Percentiles rank a stretch among this genome's conserved stretches.
These are phyloP conservation scores for Astragalus membranaceus DNA, from an alignment of 306 rosid genomes.

Conservation along the genomic window DNA sequence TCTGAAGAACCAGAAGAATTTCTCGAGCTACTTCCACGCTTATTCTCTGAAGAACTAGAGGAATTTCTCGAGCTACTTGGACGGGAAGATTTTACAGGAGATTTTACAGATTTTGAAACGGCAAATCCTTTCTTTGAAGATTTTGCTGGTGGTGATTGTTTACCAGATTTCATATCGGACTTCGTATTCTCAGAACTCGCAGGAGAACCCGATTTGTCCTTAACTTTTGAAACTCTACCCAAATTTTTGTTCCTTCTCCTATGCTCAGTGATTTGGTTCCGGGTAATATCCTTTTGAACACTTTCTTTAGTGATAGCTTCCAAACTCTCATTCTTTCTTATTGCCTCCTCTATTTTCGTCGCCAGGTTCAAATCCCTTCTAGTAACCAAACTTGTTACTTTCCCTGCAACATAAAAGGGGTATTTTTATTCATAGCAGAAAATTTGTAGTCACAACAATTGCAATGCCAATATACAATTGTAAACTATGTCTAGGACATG, in stretches of 20 bases:
- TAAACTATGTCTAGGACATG: background rate
- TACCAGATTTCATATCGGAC: slow-evolving; percentile 25
- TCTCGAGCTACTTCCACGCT: slow-evolving; percentile 19
- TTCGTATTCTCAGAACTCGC: slow-evolving; percentile 20
- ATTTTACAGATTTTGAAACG: slow-evolving; percentile 27
- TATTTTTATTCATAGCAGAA: background rate
- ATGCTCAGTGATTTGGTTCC: slow-evolving; percentile 53
- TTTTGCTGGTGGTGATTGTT: slow-evolving; percentile 26
- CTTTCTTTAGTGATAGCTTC: slow-evolving; percentile 67
- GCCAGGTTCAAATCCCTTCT: slow-evolving; percentile 61
- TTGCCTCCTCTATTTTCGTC: slow-evolving; percentile 78
- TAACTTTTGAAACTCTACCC: slow-evolving; percentile 38
- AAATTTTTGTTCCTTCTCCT: slow-evolving; percentile 39
- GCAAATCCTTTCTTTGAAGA: slow-evolving; percentile 29
- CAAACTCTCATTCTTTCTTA: slow-evolving; percentile 83
- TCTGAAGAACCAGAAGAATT: background rate
- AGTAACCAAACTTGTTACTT: slow-evolving; percentile 86
- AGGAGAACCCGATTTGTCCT: slow-evolving; percentile 30
- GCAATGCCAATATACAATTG: background rate
- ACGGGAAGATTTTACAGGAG: slow-evolving; percentile 33
- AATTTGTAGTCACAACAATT: background rate
- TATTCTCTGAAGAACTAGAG: slow-evolving; percentile 30
- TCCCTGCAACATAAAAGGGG: slow-evolving; percentile 47
- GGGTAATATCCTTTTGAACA: slow-evolving; percentile 54
- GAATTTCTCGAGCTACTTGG: slow-evolving; percentile 35